Percentiles rank a stretch among this genome's conserved stretches.
These are phyloP conservation scores for Backusella westeae DNA, from an alignment of 192 early-diverging fungal species.

Conservation along the genomic window DNA sequence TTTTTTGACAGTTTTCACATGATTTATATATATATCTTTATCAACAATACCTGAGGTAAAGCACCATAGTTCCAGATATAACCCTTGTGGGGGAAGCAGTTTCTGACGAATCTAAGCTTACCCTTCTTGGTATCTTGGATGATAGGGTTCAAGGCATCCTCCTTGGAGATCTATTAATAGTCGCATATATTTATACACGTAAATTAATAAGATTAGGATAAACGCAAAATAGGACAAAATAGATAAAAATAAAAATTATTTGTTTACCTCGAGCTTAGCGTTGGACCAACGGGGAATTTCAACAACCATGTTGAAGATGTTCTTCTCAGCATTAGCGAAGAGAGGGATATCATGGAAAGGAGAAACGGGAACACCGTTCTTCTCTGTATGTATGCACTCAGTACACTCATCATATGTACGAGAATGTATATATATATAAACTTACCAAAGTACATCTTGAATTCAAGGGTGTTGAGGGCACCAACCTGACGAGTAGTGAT, in stretches of 20 bases:
- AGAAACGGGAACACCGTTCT: slow-evolving; percentile 82
- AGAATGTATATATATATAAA: not conserved
- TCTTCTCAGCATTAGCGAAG: slow-evolving; percentile 88
- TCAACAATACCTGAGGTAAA: slow-evolving; percentile 76
- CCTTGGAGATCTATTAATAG: slow-evolving; percentile 80
- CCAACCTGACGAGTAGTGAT: slow-evolving; percentile 85
- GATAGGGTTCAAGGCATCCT: slow-evolving; percentile 97
- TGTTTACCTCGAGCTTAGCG: slow-evolving; percentile 89
- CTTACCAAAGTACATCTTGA: slow-evolving; percentile 86
- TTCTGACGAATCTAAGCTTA: slow-evolving; percentile 96
- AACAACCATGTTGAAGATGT: slow-evolving; percentile 97
- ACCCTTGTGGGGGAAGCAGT: slow-evolving; percentile 99
- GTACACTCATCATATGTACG: not conserved
- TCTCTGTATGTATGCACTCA: slow-evolving; percentile 47
- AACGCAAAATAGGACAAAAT: not conserved
- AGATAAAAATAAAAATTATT: not conserved
- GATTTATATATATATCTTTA: not conserved
- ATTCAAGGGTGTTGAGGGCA: slow-evolving; percentile 84
- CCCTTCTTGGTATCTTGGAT: slow-evolving; percentile 99
- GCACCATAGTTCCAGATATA: slow-evolving; percentile 99
- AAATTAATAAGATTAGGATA: not conserved
- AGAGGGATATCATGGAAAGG: slow-evolving; percentile 99
- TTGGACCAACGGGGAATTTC: slow-evolving; percentile 99
- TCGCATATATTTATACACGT: not conserved
- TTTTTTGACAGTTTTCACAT: not conserved